Conservation (phyloP, 805 yeast genomes). For the Jamesozyma lodderae region DNA sequence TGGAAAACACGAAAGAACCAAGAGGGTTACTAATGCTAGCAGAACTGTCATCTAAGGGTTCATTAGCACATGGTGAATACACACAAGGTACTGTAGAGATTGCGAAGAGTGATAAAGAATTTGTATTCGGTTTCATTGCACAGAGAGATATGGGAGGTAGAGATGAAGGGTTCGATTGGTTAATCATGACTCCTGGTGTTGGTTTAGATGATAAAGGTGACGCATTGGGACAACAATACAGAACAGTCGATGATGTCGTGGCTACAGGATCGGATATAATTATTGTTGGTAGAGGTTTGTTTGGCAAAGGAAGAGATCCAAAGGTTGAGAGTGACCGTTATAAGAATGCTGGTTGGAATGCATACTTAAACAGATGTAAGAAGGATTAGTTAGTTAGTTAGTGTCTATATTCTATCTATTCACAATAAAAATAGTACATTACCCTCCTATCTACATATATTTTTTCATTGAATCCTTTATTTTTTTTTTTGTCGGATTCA, state of each 20-base stretch:
- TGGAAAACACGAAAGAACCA: conserved; percentile 59
- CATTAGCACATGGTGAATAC: conserved; percentile 87
- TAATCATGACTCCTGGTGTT: conserved; percentile 96
- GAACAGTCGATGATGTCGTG: conserved; percentile 82
- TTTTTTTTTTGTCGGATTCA: too few species aligned
- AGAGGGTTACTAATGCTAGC: conserved; percentile 93
- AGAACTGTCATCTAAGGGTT: conserved; percentile 88
- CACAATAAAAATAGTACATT: too few species aligned
- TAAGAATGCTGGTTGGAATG: conserved; percentile 90
- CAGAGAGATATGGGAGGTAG: conserved; percentile 79
- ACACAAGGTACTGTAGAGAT: conserved; percentile 82
- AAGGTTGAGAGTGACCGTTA: conserved; percentile 79
- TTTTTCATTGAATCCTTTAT: too few species aligned
- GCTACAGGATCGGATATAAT: conserved; percentile 85
- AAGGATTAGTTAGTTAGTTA: too few species aligned
- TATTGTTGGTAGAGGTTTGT: conserved; percentile 96
- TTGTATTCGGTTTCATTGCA: conserved; percentile 95
- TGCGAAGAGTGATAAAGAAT: conserved; percentile 76
- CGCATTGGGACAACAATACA: conserved; percentile 89
- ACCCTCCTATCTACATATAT: too few species aligned
- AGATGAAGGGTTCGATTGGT: conserved; percentile 86
- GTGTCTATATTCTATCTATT: too few species aligned
- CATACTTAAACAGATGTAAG: conserved; percentile 46
- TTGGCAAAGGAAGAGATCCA: conserved; percentile 92
- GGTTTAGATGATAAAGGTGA: conserved; percentile 97